Evolutionary conservation across 2,329 filamentous ascomycete genomes (phyloP).

Genomic region (Penicillium griseofulvum): DNA sequence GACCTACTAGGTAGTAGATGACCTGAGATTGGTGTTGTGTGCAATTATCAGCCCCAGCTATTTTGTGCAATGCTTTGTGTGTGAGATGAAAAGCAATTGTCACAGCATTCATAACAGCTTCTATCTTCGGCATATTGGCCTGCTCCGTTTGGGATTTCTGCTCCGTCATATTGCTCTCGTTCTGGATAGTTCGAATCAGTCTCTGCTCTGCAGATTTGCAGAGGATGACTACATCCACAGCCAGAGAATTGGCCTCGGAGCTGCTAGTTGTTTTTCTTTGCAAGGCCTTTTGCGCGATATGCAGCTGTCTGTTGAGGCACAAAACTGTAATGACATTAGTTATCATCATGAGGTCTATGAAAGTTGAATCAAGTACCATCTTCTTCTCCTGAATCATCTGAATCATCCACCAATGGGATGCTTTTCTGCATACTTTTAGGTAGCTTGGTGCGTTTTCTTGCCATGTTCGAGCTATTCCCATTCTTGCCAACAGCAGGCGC

Average conservation of each 20-base stretch:
- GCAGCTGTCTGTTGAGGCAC: slow-evolving; percentile 36
- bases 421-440: background rate
- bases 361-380: background rate
- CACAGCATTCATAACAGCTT: slow-evolving; percentile 21
- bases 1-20: slow-evolving; percentile 34
- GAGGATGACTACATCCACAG: slow-evolving; percentile 23
- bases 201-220: slow-evolving; percentile 30
- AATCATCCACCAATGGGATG: background rate
- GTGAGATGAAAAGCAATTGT: slow-evolving; percentile 28
- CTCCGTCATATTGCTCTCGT: slow-evolving; percentile 3
- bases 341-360: background rate
- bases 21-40: slow-evolving; percentile 22
- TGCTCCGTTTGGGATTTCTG: slow-evolving; percentile 1
- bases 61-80: slow-evolving; percentile 28
- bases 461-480: background rate
- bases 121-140: slow-evolving; percentile 16
- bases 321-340: slow-evolving; percentile 22
- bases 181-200: slow-evolving; percentile 17
- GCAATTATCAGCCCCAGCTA: slow-evolving; percentile 16
- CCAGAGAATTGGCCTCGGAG: slow-evolving; percentile 15
- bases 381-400: background rate
- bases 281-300: slow-evolving; percentile 33
- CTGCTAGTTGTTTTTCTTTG: slow-evolving; percentile 26
- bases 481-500: background rate
- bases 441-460: slow-evolving; percentile 17